A percentile compares a stretch with the other conserved stretches of the same genome.
Conservation (phyloP, 2,329 filamentous ascomycete species). For the Anthostomella pinea region DNA sequence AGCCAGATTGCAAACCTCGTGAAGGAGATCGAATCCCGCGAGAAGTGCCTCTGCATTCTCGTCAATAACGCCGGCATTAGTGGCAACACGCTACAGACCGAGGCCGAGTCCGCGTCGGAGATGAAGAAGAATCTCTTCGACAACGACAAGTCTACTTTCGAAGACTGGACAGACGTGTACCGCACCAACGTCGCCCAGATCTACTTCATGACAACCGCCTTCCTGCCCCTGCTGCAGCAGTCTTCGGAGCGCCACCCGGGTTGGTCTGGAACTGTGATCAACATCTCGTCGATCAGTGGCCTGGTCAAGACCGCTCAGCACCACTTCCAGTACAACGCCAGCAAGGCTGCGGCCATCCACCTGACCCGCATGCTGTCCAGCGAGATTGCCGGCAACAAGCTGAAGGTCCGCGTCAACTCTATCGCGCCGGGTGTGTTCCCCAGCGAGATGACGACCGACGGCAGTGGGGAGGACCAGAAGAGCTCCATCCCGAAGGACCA, state of each 20-base stretch:
- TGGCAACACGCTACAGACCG: constrained; percentile 52
- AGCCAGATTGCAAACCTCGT: constrained; percentile 56
- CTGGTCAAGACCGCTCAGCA: constrained; percentile 61
- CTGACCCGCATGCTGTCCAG: constrained; percentile 61
- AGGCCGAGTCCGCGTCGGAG: constrained; percentile 47
- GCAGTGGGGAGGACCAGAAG: constrained; percentile 51
- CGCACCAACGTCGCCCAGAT: constrained; percentile 71
- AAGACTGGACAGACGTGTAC: constrained; percentile 71
- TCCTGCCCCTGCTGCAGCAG: constrained; percentile 60
- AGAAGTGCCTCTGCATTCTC: constrained; percentile 60
- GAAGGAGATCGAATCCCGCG: constrained; percentile 52
- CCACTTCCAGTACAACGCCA: constrained; percentile 63
- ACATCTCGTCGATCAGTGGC: constrained; percentile 67
- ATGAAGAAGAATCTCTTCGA: constrained; percentile 67
- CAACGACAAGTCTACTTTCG: constrained; percentile 52
- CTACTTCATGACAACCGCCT: constrained; percentile 62
- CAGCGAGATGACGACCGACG: constrained; percentile 66
- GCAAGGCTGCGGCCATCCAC: constrained; percentile 64
- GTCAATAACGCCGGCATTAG: constrained; percentile 68
- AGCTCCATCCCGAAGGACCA: constrained; percentile 55
- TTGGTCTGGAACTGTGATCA: constrained; percentile 61
- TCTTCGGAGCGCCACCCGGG: constrained; percentile 39
- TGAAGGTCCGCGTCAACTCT: constrained; percentile 67
- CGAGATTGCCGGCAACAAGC: constrained; percentile 55
- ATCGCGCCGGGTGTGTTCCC: constrained; percentile 71